Evolutionary conservation across 306 rosid species (phyloP).

Genomic region (Canavalia ensiformis): DNA sequence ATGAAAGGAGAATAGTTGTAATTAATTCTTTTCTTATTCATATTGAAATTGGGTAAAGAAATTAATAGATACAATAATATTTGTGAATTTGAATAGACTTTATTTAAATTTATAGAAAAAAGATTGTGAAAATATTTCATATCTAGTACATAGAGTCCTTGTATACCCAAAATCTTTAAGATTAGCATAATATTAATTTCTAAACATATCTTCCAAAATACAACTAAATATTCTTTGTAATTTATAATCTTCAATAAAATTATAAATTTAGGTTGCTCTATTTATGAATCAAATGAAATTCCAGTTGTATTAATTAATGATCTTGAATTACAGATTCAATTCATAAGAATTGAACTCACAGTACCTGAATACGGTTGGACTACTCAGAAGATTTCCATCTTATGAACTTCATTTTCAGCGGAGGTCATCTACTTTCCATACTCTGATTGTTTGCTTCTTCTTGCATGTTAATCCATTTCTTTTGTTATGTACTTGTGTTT

Average conservation of each 20-base stretch:
- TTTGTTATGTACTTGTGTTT: not conserved
- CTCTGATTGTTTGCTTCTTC: not conserved
- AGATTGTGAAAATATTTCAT: conserved; percentile 4
- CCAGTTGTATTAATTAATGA: too few species aligned
- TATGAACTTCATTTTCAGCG: conserved; percentile 92
- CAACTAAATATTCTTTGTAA: not conserved
- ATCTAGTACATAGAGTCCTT: conserved; percentile 17
- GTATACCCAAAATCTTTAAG: not conserved
- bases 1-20: conserved; percentile 61
- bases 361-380: conserved; percentile 99
- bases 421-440: conserved; percentile 66
- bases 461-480: not conserved
- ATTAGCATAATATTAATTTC: not conserved
- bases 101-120: conserved; percentile 2
- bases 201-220: conserved; percentile 22
- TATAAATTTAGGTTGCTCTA: too few species aligned
- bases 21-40: conserved; percentile 34
- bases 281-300: too few species aligned
- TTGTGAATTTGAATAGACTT: conserved; percentile 13
- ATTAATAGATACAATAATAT: conserved; percentile 3
- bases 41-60: conserved; percentile 25
- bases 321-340: conserved; percentile 67
- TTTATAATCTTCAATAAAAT: conserved; percentile 11
- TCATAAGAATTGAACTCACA: conserved; percentile 90
- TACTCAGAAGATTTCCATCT: conserved; percentile 96